Evolutionary conservation across 495 filamentous ascomycete genomes (phyloP).

Genomic region (Letharia columbiana): DNA sequence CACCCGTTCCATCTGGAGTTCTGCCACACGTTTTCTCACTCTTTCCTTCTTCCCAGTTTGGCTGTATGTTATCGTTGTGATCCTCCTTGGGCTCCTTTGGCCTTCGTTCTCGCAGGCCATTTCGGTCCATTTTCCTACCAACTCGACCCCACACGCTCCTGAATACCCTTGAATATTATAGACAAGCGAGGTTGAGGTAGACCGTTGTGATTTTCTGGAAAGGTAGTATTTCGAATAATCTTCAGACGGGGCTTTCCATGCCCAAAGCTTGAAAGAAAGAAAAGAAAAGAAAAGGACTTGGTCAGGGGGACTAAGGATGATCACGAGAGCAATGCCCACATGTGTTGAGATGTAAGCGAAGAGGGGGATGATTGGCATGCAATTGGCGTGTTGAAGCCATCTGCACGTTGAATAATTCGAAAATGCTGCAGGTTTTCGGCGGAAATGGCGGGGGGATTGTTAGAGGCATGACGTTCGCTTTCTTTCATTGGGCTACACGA

Average conservation of each 20-base stretch:
- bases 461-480: slow-evolving; percentile 2
- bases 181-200: slow-evolving; percentile 1
- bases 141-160: slow-evolving; percentile 1
- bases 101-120: slow-evolving; percentile 20
- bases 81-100: slow-evolving; percentile 39
- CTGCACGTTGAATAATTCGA: neutral
- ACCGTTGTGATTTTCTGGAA: neutral
- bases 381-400: slow-evolving; percentile 15
- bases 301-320: neutral
- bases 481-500: neutral
- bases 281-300: neutral
- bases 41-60: slow-evolving; percentile 38
- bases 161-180: neutral
- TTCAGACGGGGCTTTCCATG: neutral
- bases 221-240: neutral
- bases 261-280: too few relatives aligned
- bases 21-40: slow-evolving; percentile 77
- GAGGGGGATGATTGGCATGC: neutral
- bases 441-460: neutral
- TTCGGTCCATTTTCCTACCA: slow-evolving; percentile 3
- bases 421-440: slow-evolving; percentile 9
- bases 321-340: slow-evolving; percentile 8
- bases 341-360: neutral
- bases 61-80: slow-evolving; percentile 44
- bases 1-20: slow-evolving; percentile 84